Evolutionary conservation across 2,329 filamentous ascomycete species (phyloP).

Genomic region (Pyricularia grisea): DNA sequence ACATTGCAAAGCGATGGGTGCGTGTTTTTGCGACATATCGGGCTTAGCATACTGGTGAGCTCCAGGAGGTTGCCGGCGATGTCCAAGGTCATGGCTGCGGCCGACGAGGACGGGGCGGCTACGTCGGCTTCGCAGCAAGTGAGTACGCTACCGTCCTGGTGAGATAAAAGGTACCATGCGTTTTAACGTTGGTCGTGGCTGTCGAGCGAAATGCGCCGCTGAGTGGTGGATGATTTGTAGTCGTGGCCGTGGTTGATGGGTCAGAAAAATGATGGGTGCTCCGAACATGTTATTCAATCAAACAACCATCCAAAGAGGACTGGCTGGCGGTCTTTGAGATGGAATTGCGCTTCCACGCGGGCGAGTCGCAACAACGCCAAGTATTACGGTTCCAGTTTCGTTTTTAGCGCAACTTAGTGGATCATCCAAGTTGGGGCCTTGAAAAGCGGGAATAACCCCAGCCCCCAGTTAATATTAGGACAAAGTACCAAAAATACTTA

Average conservation of each 20-base stretch:
- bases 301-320: neutral
- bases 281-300: neutral
- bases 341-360: neutral
- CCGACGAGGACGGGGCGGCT: constrained; percentile 4
- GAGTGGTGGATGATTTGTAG: neutral
- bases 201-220: neutral
- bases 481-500: neutral
- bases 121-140: constrained; percentile 4
- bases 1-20: neutral
- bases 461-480: neutral
- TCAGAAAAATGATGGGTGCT: neutral
- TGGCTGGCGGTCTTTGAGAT: neutral
- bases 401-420: neutral
- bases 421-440: neutral
- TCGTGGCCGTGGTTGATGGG: neutral
- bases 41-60: constrained; percentile 24
- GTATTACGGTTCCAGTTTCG: neutral
- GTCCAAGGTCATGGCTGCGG: constrained; percentile 10
- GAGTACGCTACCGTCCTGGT: constrained; percentile 6
- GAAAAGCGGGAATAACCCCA: neutral
- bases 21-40: neutral
- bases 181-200: neutral
- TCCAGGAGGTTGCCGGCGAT: constrained; percentile 25
- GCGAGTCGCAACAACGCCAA: neutral
- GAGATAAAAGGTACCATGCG: constrained; percentile 1